phyloP scores from a whole-genome alignment of 805 yeast genomes.

The Nakazawaea ambrosiae region DNA sequence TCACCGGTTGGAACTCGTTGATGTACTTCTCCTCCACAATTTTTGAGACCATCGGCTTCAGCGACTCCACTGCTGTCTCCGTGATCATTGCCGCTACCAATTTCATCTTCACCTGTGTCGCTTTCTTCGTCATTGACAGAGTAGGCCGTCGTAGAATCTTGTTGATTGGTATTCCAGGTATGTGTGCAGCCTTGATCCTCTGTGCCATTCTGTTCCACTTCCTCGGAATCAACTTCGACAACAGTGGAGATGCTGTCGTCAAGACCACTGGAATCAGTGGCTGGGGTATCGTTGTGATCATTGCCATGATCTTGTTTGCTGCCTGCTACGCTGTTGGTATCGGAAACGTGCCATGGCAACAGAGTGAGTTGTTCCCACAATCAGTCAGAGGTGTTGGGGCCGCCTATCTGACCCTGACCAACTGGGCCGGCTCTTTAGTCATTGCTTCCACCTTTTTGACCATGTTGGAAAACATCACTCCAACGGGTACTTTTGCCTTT shows the following conservation, averaged over 20 bases:
- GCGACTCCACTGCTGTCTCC: constrained; percentile 90
- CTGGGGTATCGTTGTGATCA: constrained; percentile 85
- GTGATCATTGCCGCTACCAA: constrained; percentile 92
- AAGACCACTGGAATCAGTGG: constrained; percentile 44
- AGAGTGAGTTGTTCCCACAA: constrained; percentile 91
- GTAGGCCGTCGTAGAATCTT: constrained; percentile 85
- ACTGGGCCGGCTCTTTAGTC: constrained; percentile 92
- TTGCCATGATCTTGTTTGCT: constrained; percentile 80
- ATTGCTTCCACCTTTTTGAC: constrained; percentile 91
- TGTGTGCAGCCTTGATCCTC: constrained; percentile 68
- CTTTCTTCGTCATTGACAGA: constrained; percentile 78
- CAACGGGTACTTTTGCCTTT: constrained; percentile 89
- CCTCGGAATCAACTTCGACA: constrained; percentile 54
- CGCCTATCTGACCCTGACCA: constrained; percentile 84
- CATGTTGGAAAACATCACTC: constrained; percentile 88
- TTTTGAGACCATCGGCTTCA: constrained; percentile 84
- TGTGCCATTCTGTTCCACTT: constrained; percentile 91
- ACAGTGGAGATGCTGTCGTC: constrained; percentile 35
- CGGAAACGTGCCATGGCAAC: constrained; percentile 99
- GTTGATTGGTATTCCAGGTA: constrained; percentile 75
- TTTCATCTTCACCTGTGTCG: constrained; percentile 79
- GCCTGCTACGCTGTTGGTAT: constrained; percentile 92
- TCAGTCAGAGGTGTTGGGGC: constrained; percentile 89
- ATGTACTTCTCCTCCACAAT: constrained; percentile 94
- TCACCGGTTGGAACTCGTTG: constrained; percentile 92